Conservation (phyloP, 306 rosid genomes). For the Casuarina glauca region DNA sequence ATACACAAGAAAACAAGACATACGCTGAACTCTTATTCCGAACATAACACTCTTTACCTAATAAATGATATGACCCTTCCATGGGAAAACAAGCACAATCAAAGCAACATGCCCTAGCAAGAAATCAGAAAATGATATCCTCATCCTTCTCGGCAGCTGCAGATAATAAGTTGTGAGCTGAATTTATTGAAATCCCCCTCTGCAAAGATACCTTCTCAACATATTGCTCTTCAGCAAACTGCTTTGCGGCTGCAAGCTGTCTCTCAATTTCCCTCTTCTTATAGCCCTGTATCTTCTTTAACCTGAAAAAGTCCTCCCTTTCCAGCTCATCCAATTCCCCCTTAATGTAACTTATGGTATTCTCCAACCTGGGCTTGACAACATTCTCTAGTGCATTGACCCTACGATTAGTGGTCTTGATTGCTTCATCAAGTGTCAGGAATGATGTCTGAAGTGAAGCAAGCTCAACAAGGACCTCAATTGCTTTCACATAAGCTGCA, state of each 20-base stretch:
- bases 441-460: slow-evolving; percentile 96
- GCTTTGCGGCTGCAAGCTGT: slow-evolving; percentile 51
- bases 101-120: slow-evolving; percentile 15
- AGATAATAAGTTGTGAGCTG: slow-evolving; percentile 67
- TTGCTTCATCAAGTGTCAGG: slow-evolving; percentile 89
- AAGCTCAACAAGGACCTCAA: slow-evolving; percentile 94
- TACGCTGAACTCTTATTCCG: slow-evolving; percentile 32
- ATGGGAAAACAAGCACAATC: slow-evolving; percentile 14
- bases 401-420: slow-evolving; percentile 89
- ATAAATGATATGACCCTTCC: slow-evolving; percentile 6
- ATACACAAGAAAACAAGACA: slow-evolving; percentile 28
- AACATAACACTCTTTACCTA: not conserved
- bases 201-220: slow-evolving; percentile 51
- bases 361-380: slow-evolving; percentile 87
- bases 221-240: slow-evolving; percentile 54
- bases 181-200: slow-evolving; percentile 52
- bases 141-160: slow-evolving; percentile 61
- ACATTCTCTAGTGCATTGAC: slow-evolving; percentile 94
- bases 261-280: slow-evolving; percentile 83
- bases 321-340: slow-evolving; percentile 94
- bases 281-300: slow-evolving; percentile 91
- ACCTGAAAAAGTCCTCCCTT: slow-evolving; percentile 94
- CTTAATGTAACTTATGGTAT: slow-evolving; percentile 82
- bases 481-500: slow-evolving; percentile 76
- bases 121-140: slow-evolving; percentile 73